Base-by-base conservation (phyloP, 306 rosid genomes). In the Echinosophora koreensis region DNA sequence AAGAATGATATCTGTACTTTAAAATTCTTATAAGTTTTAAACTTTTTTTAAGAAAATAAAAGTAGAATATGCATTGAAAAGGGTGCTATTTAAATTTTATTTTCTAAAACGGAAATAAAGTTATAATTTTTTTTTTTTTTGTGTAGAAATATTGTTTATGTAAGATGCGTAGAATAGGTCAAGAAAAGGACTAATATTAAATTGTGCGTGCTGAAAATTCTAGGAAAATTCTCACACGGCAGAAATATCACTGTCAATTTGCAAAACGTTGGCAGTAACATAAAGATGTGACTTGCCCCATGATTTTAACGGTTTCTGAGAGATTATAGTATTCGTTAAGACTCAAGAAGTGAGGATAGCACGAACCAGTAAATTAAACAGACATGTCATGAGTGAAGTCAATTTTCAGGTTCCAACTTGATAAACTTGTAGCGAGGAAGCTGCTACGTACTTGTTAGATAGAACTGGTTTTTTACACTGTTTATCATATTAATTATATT, bases 141-240 rank as follows among this genome's bases (percentile, higher is more conserved):
- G 3, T 30, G 32, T 30, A 30, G 3, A 30, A 30, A 30, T 30
- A 30, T 30, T 30, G 32, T 30, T 30, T 30, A 30, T 30, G 22
- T 30, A 30, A 30, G 32, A 30, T 30, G 32, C 3, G 3, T 30
- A 30, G 32, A 2, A 30, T 15, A 63, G 50, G 67, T 82, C 76
- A 58, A 72, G 56, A 71, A 38, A 66, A 66, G 66, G 28, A 39
- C 77, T 37, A 39, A 14, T 15, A 14, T 15, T 27, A 80, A 38
- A 15, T 39, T 71, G 60, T 39, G 79, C 68, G 1, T 32, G 57
- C 71, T 59, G 77, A 54, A 73, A 62, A 47, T 79, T 70, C 73
- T 39, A 51, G 38, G 77, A 79, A 79, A 79, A 16, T 62, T 79
- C 78, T 28, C 9, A 78, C 34, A 15, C 10, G n/a, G 12, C 0